Percentiles rank a stretch among this genome's conserved stretches.
phyloP scores from a whole-genome alignment of 2,329 filamentous ascomycete species.

The Clarireedia hainanense region DNA sequence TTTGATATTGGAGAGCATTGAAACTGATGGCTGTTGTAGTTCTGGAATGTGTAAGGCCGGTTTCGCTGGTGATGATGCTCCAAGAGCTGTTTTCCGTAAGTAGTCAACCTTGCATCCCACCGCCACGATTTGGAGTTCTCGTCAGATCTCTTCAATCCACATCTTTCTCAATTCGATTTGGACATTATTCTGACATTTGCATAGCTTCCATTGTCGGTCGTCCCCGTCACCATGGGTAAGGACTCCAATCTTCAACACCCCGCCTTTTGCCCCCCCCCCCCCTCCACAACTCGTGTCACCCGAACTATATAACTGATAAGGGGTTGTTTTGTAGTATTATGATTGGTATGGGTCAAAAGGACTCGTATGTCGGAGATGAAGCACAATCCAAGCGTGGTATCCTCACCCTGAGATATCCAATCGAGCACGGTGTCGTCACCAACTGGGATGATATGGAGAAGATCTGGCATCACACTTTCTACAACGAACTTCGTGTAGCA shows the following conservation, averaged over 20 bases:
- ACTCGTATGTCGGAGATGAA: slow-evolving; percentile 99
- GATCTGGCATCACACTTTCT: slow-evolving; percentile 99
- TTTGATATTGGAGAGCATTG: slow-evolving; percentile 6
- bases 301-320: slow-evolving; percentile 24
- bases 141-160: neutral
- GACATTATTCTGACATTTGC: slow-evolving; percentile 16
- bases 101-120: slow-evolving; percentile 33
- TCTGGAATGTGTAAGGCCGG: slow-evolving; percentile 99
- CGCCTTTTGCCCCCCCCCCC: slow-evolving; percentile 16
- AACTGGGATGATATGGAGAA: slow-evolving; percentile 99
- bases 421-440: slow-evolving; percentile 99
- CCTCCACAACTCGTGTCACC: slow-evolving; percentile 11
- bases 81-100: slow-evolving; percentile 99
- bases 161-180: neutral
- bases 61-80: slow-evolving; percentile 99
- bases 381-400: slow-evolving; percentile 99
- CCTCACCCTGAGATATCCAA: slow-evolving; percentile 97
- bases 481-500: slow-evolving; percentile 99
- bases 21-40: slow-evolving; percentile 45
- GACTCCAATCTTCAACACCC: slow-evolving; percentile 9
- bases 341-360: slow-evolving; percentile 99
- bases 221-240: slow-evolving; percentile 99
- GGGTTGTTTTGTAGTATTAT: slow-evolving; percentile 67
- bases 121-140: neutral
- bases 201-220: slow-evolving; percentile 98